phyloP scores from a whole-genome alignment of 495 filamentous ascomycete species.

The Sordaria brevicollis region DNA sequence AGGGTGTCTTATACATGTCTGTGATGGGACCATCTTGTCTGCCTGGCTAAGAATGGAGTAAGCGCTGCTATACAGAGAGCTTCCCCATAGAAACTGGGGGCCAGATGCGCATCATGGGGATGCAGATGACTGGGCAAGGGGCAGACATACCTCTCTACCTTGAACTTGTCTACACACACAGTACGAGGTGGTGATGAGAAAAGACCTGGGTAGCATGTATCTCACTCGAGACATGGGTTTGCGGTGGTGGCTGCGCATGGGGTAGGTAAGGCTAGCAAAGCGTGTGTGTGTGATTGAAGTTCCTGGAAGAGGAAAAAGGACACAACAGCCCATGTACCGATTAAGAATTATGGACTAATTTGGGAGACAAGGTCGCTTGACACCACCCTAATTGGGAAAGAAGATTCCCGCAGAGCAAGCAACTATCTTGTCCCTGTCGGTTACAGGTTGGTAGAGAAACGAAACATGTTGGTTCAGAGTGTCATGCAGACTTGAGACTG shows the following conservation, averaged over 20 bases:
- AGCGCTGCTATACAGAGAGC: slow-evolving; percentile 10
- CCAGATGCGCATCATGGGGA: slow-evolving; percentile 17
- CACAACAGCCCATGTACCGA: not conserved
- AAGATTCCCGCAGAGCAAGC: slow-evolving; percentile 7
- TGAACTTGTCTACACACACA: not conserved
- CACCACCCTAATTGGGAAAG: slow-evolving; percentile 16
- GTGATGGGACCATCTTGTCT: slow-evolving; percentile 15
- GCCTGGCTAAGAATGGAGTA: slow-evolving; percentile 27
- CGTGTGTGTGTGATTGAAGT: not conserved
- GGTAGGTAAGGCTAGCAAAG: not conserved
- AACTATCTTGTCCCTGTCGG: slow-evolving; percentile 6
- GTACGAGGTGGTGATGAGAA: not conserved
- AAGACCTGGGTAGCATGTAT: not conserved
- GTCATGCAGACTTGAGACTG: not conserved
- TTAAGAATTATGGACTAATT: not conserved
- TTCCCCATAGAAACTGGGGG: slow-evolving; percentile 18
- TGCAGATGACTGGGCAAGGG: slow-evolving; percentile 1
- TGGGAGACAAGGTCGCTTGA: slow-evolving; percentile 11
- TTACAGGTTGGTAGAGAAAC: not conserved
- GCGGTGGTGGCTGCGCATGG: not conserved
- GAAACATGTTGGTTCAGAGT: not conserved
- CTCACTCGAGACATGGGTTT: not conserved
- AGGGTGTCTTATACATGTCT: slow-evolving; percentile 23
- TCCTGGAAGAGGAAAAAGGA: not conserved
- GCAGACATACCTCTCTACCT: not conserved